Evolutionary conservation across 192 early-diverging fungal genomes (phyloP).

Genomic region (Coemansia sp.): DNA sequence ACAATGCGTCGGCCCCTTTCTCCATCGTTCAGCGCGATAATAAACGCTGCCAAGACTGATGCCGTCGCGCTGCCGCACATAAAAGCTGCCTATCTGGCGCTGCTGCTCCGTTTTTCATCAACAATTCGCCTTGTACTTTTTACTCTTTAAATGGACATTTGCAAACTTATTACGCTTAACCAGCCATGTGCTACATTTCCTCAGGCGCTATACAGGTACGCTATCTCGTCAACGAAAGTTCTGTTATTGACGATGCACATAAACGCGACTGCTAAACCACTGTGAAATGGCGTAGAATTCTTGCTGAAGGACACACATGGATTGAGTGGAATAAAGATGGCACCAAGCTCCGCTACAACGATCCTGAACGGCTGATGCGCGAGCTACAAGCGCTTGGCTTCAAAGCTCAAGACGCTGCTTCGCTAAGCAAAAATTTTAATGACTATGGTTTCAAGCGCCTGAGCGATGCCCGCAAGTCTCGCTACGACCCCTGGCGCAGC

Average conservation of each 20-base stretch:
- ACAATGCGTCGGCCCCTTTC: slow-evolving; percentile 15
- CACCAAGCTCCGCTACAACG: slow-evolving; percentile 48
- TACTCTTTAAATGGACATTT: slow-evolving; percentile 33
- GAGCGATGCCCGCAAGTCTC: slow-evolving; percentile 50
- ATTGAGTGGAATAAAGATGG: slow-evolving; percentile 53
- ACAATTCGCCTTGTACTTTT: slow-evolving; percentile 1
- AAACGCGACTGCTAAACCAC: not conserved
- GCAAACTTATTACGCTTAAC: slow-evolving; percentile 41
- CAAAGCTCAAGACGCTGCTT: slow-evolving; percentile 53
- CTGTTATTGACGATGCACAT: too few relatives aligned
- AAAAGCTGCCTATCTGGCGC: slow-evolving; percentile 6
- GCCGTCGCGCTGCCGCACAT: not conserved
- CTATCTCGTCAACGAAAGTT: not conserved
- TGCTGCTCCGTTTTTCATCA: slow-evolving; percentile 4
- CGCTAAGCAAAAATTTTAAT: slow-evolving; percentile 54
- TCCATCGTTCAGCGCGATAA: slow-evolving; percentile 24
- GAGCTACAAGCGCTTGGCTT: slow-evolving; percentile 52
- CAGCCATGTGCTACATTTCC: slow-evolving; percentile 48
- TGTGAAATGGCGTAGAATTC: slow-evolving; percentile 15
- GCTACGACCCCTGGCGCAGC: slow-evolving; percentile 39
- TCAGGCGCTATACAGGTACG: slow-evolving; percentile 45
- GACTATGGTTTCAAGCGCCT: slow-evolving; percentile 51
- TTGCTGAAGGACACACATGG: slow-evolving; percentile 40
- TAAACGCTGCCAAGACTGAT: slow-evolving; percentile 21
- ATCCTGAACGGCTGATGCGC: slow-evolving; percentile 48